Percentiles rank a stretch among this genome's conserved stretches.
Evolutionary conservation across 305 asterid species (phyloP).

Genomic region (Fraxinus sp.): DNA sequence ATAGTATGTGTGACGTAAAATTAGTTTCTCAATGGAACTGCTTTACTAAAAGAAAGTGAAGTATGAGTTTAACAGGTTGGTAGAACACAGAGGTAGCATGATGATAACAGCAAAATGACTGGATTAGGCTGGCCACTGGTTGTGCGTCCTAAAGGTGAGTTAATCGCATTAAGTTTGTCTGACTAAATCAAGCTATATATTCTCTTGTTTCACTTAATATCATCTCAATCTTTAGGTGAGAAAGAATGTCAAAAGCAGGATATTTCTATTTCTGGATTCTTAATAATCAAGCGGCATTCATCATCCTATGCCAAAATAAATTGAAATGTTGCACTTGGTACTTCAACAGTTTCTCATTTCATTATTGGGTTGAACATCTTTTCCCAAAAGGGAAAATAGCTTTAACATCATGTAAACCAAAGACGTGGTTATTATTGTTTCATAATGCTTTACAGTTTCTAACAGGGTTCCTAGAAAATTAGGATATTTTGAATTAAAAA

Average conservation of each 20-base stretch:
- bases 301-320: neutral
- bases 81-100: neutral
- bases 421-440: neutral
- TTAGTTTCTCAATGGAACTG: neutral
- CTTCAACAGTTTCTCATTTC: constrained; percentile 4
- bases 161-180: neutral
- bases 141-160: neutral
- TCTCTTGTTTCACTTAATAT: neutral
- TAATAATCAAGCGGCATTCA: neutral
- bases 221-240: neutral
- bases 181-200: neutral
- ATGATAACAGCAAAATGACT: neutral
- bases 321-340: neutral
- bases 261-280: neutral
- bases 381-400: neutral
- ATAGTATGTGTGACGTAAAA: neutral
- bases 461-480: neutral
- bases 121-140: neutral
- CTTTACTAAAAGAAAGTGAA: neutral
- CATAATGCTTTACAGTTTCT: constrained; percentile 2
- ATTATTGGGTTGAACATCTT: neutral
- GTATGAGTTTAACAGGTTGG: neutral
- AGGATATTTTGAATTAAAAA: neutral
- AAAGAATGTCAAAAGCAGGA: neutral
- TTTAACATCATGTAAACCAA: neutral